phyloP scores from a whole-genome alignment of 257 asterid species.

The Fraxinus pennsylvanica region DNA sequence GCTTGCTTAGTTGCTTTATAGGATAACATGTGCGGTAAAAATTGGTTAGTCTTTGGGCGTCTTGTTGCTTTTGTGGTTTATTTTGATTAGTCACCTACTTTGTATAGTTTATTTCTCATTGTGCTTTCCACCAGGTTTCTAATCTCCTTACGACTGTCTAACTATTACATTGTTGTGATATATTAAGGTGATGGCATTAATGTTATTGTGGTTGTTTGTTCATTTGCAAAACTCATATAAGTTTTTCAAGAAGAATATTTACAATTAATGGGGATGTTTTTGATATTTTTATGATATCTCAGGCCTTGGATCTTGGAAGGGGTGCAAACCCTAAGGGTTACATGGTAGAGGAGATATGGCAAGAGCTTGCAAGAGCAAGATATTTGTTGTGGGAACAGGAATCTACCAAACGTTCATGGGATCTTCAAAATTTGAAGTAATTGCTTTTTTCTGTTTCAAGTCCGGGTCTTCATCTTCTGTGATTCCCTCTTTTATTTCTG shows the following conservation, averaged over 20 bases:
- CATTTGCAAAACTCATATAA: constrained; percentile 14
- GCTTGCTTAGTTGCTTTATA: background rate
- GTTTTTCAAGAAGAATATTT: constrained; percentile 12
- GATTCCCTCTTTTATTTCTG: background rate
- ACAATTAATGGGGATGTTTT: background rate
- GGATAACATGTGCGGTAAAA: constrained; percentile 1
- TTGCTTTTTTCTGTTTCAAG: constrained; percentile 9
- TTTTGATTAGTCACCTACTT: background rate
- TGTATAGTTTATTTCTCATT: background rate
- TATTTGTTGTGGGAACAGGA: constrained; percentile 78
- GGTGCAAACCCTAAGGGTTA: constrained; percentile 65
- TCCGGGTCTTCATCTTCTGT: background rate
- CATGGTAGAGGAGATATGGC: constrained; percentile 97
- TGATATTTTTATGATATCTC: constrained; percentile 16
- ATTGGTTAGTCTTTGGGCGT: background rate
- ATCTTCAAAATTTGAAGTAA: constrained; percentile 72
- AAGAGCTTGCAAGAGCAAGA: constrained; percentile 83
- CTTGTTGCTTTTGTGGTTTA: constrained; percentile 2
- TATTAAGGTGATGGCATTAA: constrained; percentile 8
- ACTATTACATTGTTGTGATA: constrained; percentile 3
- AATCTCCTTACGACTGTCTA: background rate
- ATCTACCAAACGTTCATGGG: constrained; percentile 69
- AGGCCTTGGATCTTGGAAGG: constrained; percentile 83
- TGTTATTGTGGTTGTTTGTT: background rate
- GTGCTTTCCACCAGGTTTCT: background rate